A percentile compares a stretch with the other conserved stretches of the same genome.
phyloP scores from a whole-genome alignment of 805 yeast species.

The Wickerhamomyces alni region DNA sequence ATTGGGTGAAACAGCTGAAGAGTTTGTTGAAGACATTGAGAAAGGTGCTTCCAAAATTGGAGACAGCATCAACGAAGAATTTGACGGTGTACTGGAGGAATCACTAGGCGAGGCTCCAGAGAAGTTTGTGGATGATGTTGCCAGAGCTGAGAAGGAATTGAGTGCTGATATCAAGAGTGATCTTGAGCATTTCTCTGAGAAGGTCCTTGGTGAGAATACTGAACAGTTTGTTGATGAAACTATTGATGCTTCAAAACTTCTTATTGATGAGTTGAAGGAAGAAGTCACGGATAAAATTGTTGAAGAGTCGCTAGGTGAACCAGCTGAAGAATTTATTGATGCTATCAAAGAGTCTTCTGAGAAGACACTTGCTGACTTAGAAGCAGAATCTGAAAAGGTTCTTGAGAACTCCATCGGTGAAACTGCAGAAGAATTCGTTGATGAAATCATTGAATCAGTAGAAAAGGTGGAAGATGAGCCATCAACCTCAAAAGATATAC shows the following conservation, averaged over 20 bases:
- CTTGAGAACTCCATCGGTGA: too few relatives aligned
- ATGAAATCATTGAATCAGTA: not conserved
- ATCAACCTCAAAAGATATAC: too few relatives aligned
- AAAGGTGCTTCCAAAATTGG: slow-evolving; percentile 2
- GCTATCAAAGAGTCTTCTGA: not conserved
- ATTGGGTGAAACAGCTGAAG: slow-evolving; percentile 7
- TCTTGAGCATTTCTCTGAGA: not conserved
- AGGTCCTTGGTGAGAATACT: not conserved
- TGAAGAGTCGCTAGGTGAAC: not conserved
- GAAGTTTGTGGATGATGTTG: not conserved
- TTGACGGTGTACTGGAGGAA: not conserved
- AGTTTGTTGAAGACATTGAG: slow-evolving; percentile 5
- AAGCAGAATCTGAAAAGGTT: not conserved
- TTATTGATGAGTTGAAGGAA: not conserved
- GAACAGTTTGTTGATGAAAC: not conserved
- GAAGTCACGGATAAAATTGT: not conserved
- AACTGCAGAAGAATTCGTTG: not conserved
- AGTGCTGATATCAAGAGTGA: not conserved
- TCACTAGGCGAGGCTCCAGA: slow-evolving; percentile 1
- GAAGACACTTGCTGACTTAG: too few relatives aligned
- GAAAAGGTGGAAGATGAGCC: too few relatives aligned
- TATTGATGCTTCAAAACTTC: not conserved
- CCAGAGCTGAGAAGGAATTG: not conserved
- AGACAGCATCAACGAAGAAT: not conserved
- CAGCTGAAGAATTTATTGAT: not conserved